Evolutionary conservation across 139 green algal species (phyloP).

Genomic region (Chlorella sp.): DNA sequence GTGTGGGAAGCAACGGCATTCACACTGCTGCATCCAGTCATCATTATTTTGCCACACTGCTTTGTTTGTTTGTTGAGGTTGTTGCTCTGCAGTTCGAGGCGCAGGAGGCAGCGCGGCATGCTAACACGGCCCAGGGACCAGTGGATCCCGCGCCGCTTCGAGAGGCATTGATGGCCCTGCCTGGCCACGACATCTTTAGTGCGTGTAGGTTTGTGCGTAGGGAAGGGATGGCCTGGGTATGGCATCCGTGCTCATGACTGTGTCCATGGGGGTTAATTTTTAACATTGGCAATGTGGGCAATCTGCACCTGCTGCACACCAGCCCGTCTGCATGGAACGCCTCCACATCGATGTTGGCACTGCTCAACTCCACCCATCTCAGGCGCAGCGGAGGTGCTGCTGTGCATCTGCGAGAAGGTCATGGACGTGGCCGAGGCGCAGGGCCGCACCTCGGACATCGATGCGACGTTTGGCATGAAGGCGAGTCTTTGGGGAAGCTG

Average conservation of each 20-base stretch:
- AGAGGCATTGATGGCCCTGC: conserved; percentile 59
- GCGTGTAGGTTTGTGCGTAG: too few relatives aligned
- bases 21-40: too few relatives aligned
- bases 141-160: conserved; percentile 66
- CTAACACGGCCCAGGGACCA: background rate
- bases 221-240: too few relatives aligned
- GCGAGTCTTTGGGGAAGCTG: background rate
- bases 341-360: too few relatives aligned
- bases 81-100: conserved; percentile 41
- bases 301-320: too few relatives aligned
- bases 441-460: background rate
- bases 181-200: background rate
- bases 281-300: too few relatives aligned
- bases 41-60: too few relatives aligned
- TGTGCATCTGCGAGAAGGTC: conserved; percentile 26
- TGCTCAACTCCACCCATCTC: background rate
- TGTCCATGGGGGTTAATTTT: too few relatives aligned
- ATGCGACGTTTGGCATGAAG: background rate
- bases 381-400: conserved; percentile 49
- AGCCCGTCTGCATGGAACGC: too few relatives aligned
- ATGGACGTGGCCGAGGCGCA: background rate
- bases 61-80: too few relatives aligned
- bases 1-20: too few relatives aligned
- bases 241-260: too few relatives aligned
- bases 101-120: background rate